Base-by-base conservation (phyloP, 371 early-diverging fungal genomes). In the Encephalitozoon intestinalis region DNA sequence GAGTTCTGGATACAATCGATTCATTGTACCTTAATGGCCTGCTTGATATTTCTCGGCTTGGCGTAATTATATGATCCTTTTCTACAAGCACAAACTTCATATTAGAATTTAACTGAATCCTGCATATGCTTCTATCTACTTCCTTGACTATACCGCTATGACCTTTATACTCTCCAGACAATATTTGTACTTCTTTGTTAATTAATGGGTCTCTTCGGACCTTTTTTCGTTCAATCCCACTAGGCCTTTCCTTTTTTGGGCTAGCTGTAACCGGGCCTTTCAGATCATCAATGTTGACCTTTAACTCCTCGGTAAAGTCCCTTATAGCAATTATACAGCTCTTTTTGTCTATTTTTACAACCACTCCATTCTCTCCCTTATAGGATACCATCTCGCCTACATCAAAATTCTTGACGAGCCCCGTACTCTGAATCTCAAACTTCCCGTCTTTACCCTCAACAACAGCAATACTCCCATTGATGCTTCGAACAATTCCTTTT, bases 101-200 rank as follows among this genome's bases (percentile, higher is more conserved):
- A 78, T 90, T 92, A 18, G 95, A 92, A 82, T 93, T 94, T 28
- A 98, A 87, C 83, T 96, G 95, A 2, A 98, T 90, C 43, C 95
- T 88, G 0, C 90, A 93, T 70, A 87, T 87, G 6, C 84, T 84
- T 70, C 87, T 89, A 0, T 88, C 88, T 0, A 90, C 87, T 63
- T 94, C 94, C 80, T 94, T 94, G 37, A 96, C 93, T 63, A 94
- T 91, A 54, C 96, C 99, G 30, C 91, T 83, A 81, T 93, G 94
- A 9, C 97, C 97, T 83, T 98, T 98, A 86, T 91, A 93, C 12
- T 92, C 91, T 5, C 97, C 99, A 49, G 89, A 87, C 2, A 87
- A 88, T 58, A 95, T 90, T 40, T 88, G 88, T 0, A 96, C 96
- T 0, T 91, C 91, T 79, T 92, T 90, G 51, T 89, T 88, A 8